Base-by-base conservation (phyloP, 148 eudicot species). In the Selenicereus undatus region DNA sequence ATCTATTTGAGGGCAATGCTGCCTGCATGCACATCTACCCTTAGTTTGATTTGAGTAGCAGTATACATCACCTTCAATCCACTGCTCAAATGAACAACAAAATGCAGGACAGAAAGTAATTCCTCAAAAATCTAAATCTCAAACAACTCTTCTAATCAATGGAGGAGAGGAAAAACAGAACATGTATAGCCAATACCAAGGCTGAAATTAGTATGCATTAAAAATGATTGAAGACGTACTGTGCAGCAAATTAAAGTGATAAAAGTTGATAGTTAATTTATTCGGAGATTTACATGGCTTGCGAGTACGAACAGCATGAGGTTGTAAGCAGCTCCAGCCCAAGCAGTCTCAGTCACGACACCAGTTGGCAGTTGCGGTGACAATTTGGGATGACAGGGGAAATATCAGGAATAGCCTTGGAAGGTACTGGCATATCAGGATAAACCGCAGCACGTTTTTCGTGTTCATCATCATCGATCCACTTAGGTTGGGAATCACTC, bases 291-390 rank as follows among this genome's bases (percentile, higher is more conserved):
- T 88, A 92, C 95, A 84, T 92, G 95, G 83, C 95, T 90, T 78
- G 89, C 91, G 73, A 92, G 82, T 76, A 92, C 75, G 85, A 84
- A 92, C 69, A 92, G 91, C 87, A 92, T 87, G 82, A 92, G 88
- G 75, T 92, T 92, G 70, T 92, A 92, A 17, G 93, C 95, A 39
- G 95, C 95, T 58, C 95, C 93, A 36, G 90, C 95, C 95, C 95
- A 92, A 11, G 95, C 93, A 70, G 95, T 90, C 80, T 89, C 91
- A 30, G 92, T 90, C 48, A 92, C 93, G 43, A 92, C 93, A 71
- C 95, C 95, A n/a, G 88, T 90, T 39, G 93, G 93, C 95, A n/a
- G 88, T 90, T 39, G 93, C 83, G 82, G 85, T 86, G 9, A 89
- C 87, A 71, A 92, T 90, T 81, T 89, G 88, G 20, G 91, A 82